Evolutionary conservation across 2,329 filamentous ascomycete species (phyloP), one percentile per base, ranked within the genome.

Genomic region (Achaetomium macrosporum): DNA sequence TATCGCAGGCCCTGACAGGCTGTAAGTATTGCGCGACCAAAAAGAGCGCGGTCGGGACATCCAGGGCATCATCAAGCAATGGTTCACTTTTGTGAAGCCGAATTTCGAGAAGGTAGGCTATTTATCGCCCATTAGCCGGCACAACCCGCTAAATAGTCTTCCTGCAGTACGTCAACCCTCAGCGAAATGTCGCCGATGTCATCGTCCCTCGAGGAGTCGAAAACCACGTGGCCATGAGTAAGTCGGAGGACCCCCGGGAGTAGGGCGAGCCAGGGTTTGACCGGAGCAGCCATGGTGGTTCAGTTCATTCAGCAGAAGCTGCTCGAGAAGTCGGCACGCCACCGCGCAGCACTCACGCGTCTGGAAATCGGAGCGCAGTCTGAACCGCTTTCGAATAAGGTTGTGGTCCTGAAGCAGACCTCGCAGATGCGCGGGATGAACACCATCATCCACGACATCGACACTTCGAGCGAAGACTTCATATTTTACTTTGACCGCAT

Each of bases 401-500:
- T 95, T 35, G 75, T 87, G 5, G 69, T 95, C 15, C 73, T 97
- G 52, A 76, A 85, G 41, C 79, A 88, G 57, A 95, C 88, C 1
- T 80, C 84, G 9, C 93, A 99, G 68, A 77, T 96, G 50, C 78
- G 77, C 52, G 91, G 84, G 43, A 96, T 99, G 81, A 91, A 89
- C 67, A 96, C 91, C 0, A 87, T 96, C 52, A 81, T 99, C 39
- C 86, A 95, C 65, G 81, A 93, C 62, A 85, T 88, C 16, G 79
- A 84, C 44, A 92, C 90, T 0, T 75, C 79, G 7, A 80, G 88
- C 40, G 92, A 96, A 66, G 91, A 97, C 62, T 97, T 96, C 67
- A 89, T 96, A 57, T 97, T 97, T 71, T 97, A 97, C 71, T 96
- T 97, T 68, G 90, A 99, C 69, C 82, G 93, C 36, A 75, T 97